Conservation (phyloP, 2,329 filamentous ascomycete genomes). For the Ophiobolus disseminans region DNA sequence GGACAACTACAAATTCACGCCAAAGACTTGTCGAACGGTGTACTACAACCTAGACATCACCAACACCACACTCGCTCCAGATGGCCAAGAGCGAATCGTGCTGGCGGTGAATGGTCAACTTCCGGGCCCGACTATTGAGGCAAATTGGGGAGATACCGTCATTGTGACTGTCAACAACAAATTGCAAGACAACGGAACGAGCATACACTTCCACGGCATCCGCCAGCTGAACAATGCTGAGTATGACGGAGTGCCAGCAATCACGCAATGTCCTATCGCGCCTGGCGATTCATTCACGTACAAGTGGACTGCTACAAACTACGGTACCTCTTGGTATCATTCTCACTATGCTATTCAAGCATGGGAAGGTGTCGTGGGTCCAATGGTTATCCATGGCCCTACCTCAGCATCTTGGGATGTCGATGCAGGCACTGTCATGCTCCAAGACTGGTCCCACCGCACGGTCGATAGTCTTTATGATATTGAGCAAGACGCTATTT, state of each 20-base stretch:
- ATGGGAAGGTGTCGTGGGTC: slow-evolving; percentile 49
- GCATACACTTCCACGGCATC: slow-evolving; percentile 60
- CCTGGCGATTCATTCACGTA: slow-evolving; percentile 70
- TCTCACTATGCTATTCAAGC: slow-evolving; percentile 61
- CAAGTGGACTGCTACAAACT: slow-evolving; percentile 64
- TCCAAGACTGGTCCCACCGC: slow-evolving; percentile 51
- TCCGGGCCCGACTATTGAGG: slow-evolving; percentile 64
- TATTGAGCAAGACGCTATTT: slow-evolving; percentile 18
- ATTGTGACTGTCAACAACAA: slow-evolving; percentile 44
- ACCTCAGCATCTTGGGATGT: slow-evolving; percentile 45
- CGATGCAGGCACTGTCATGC: slow-evolving; percentile 48
- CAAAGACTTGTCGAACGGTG: slow-evolving; percentile 48
- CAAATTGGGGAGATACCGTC: slow-evolving; percentile 60
- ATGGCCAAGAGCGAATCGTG: slow-evolving; percentile 68
- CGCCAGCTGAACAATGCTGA: slow-evolving; percentile 60
- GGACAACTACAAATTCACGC: slow-evolving; percentile 46
- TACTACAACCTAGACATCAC: slow-evolving; percentile 51
- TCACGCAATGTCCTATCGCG: slow-evolving; percentile 65
- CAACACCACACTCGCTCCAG: slow-evolving; percentile 59
- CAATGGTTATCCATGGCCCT: slow-evolving; percentile 50
- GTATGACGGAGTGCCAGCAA: slow-evolving; percentile 83
- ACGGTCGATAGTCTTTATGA: slow-evolving; percentile 40
- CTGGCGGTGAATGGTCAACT: slow-evolving; percentile 76
- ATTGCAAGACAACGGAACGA: slow-evolving; percentile 25
- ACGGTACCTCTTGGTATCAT: slow-evolving; percentile 70